Percentiles rank a stretch among this genome's conserved stretches.
Evolutionary conservation across 1,284 basidiomycete genomes (phyloP).

Genomic region (Singerocomus inundabilis): DNA sequence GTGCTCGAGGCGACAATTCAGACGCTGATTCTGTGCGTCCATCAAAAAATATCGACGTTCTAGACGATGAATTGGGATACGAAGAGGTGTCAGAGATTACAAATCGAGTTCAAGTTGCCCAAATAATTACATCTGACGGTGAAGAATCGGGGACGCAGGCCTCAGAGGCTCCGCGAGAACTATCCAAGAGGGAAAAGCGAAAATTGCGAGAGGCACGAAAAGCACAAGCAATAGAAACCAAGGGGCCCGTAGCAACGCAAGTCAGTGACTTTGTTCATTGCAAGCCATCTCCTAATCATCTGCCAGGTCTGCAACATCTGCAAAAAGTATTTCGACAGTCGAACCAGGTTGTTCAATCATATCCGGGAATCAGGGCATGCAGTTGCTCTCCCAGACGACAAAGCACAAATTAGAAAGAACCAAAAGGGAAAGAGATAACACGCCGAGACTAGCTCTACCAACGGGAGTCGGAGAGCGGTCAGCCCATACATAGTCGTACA

Average conservation of each 20-base stretch:
- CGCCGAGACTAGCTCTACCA: constrained; percentile 6
- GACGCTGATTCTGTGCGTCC: background rate
- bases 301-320: constrained; percentile 73
- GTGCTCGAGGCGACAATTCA: constrained; percentile 24
- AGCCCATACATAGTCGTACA: background rate
- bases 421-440: constrained; percentile 41
- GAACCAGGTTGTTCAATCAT: constrained; percentile 79
- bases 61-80: background rate
- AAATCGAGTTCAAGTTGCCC: background rate
- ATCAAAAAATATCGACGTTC: background rate
- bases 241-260: constrained; percentile 1
- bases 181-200: constrained; percentile 82
- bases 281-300: constrained; percentile 7
- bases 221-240: constrained; percentile 45
- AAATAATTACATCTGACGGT: background rate
- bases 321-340: constrained; percentile 60
- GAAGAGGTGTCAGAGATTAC: constrained; percentile 6
- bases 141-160: background rate
- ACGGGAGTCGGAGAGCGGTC: background rate
- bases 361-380: constrained; percentile 77
- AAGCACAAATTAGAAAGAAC: constrained; percentile 35
- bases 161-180: constrained; percentile 39
- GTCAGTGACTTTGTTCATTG: constrained; percentile 12
- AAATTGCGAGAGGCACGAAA: constrained; percentile 78
- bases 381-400: constrained; percentile 40